A percentile compares a stretch with the other conserved stretches of the same genome.
phyloP scores from a whole-genome alignment of 495 filamentous ascomycete genomes.

The Penicillium pulvis region DNA sequence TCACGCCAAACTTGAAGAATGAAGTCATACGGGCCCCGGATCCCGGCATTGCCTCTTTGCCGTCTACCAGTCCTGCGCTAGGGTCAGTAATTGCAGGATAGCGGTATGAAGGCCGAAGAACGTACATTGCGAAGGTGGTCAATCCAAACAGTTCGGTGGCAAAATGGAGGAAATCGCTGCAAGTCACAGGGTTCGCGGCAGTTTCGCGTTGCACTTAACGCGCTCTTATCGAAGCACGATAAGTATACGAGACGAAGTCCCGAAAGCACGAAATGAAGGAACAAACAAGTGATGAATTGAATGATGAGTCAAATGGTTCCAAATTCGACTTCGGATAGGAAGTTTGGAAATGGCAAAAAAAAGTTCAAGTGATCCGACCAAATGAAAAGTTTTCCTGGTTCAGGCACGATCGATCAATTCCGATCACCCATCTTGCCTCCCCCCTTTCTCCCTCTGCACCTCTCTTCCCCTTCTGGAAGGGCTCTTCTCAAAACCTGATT shows the following conservation, averaged over 20 bases:
- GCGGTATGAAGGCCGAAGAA: background rate
- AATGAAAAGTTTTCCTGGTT: constrained; percentile 30
- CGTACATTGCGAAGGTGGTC: constrained; percentile 4
- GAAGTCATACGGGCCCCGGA: constrained; percentile 61
- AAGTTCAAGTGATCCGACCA: constrained; percentile 6
- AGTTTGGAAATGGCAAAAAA: constrained; percentile 16
- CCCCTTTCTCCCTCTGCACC: background rate
- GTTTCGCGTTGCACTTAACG: constrained; percentile 51
- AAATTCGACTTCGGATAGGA: background rate
- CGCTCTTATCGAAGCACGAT: constrained; percentile 9
- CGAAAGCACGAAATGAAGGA: background rate
- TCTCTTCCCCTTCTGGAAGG: background rate
- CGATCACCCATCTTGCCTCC: constrained; percentile 10
- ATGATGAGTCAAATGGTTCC: background rate
- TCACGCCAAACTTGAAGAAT: background rate
- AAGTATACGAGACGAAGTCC: constrained; percentile 2
- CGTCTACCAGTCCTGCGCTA: constrained; percentile 42
- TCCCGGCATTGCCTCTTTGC: constrained; percentile 44
- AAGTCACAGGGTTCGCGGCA: constrained; percentile 46
- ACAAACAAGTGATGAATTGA: background rate
- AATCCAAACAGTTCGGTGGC: background rate
- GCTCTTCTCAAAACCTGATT: background rate
- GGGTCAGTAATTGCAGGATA: background rate
- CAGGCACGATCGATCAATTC: constrained; percentile 29
- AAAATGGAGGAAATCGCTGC: background rate